Base-by-base conservation (phyloP, 2,329 filamentous ascomycete species). In the Arthrobotrys conoides region DNA sequence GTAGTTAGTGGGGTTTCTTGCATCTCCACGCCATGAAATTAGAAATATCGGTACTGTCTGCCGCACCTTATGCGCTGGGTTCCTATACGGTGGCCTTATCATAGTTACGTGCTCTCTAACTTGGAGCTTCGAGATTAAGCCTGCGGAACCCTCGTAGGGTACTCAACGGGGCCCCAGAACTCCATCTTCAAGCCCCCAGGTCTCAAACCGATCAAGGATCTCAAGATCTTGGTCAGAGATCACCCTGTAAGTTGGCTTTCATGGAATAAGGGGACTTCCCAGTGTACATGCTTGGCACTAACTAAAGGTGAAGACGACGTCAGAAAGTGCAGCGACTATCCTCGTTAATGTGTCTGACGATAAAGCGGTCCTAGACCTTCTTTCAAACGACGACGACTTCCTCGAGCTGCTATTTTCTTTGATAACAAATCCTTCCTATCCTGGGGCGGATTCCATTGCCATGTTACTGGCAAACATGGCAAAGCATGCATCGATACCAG, bases 381-480 rank as follows among this genome's bases (percentile, higher is more conserved):
- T 98, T 22, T 91, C 90, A 0, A 89, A 88, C 18, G 95, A 99
- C 83, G 91, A 97, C 71, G 89, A 88, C 24, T 97, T 98, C 81
- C 84, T 98, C 9, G 91, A 94, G 77, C 87, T 89, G 1, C 83
- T 97, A 5, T 86, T 98, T 18, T 85, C 86, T 27, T 90, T 92
- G 82, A 87, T 98, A 82, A 92, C 92, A 82, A 90, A 90, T 81
- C 86, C 89, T 2, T 90, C 91, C 66, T 95, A 98, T 83, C 88
- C 89, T 33, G 94, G 94, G 83, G 93, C 93, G 66, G 92, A 97
- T 83, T 88, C 96, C 48, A 86, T 96, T 55, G 90, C 93, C 55
- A 98, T 97, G 94, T 89, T 99, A 14, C 88, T 98, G 24, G 94
- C 96, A 84, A 99, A 99, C 83, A 87, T 99, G 67, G 89, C 91